A percentile compares a stretch with the other conserved stretches of the same genome.
phyloP scores from a whole-genome alignment of 805 yeast species.

The Tetrapisispora iriomotensis region DNA sequence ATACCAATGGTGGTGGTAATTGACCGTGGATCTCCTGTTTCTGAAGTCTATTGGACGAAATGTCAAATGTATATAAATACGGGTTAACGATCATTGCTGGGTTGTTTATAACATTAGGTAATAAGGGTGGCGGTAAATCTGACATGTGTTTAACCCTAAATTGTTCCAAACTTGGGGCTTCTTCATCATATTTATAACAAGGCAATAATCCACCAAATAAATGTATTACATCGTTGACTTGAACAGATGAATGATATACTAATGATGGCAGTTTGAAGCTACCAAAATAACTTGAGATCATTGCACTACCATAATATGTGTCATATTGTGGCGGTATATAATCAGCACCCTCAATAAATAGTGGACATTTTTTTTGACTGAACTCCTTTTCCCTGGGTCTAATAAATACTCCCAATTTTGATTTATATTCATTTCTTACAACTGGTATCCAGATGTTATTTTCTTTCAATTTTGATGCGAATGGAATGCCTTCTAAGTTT shows the following conservation, averaged over 20 bases:
- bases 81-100: slow-evolving; percentile 35
- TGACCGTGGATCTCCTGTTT: slow-evolving; percentile 30
- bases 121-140: slow-evolving; percentile 39
- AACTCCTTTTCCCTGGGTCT: slow-evolving; percentile 4
- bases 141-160: slow-evolving; percentile 30
- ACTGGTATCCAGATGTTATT: slow-evolving; percentile 24
- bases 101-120: slow-evolving; percentile 32
- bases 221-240: slow-evolving; percentile 29
- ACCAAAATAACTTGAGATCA: slow-evolving; percentile 28
- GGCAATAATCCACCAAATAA: slow-evolving; percentile 39
- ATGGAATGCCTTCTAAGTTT: slow-evolving; percentile 10
- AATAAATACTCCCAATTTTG: neutral
- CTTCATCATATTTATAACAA: slow-evolving; percentile 18
- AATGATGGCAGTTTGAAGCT: slow-evolving; percentile 33
- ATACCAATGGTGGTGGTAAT: slow-evolving; percentile 43
- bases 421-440: slow-evolving; percentile 8
- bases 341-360: slow-evolving; percentile 18
- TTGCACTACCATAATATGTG: slow-evolving; percentile 16
- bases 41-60: slow-evolving; percentile 32
- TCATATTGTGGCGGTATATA: slow-evolving; percentile 18
- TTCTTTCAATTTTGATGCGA: slow-evolving; percentile 8
- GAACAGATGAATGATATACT: slow-evolving; percentile 35
- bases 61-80: slow-evolving; percentile 29
- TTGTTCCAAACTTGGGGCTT: slow-evolving; percentile 28
- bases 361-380: slow-evolving; percentile 14